Evolutionary conservation across 1,284 basidiomycete species (phyloP).

Genomic region (Leccinum solheimii): DNA sequence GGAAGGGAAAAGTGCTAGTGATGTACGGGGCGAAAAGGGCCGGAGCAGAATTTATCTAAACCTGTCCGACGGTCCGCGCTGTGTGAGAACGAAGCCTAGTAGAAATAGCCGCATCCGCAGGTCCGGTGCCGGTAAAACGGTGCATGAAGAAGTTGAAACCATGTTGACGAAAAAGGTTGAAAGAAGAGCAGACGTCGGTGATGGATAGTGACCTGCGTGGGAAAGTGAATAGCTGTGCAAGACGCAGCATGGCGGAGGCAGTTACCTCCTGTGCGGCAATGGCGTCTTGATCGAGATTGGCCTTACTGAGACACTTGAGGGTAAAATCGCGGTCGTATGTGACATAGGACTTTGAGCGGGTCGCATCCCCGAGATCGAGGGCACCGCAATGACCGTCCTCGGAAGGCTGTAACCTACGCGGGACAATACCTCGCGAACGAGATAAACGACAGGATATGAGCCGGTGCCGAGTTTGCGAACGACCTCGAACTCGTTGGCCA

Average conservation of each 20-base stretch:
- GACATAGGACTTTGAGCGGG: conserved; percentile 39
- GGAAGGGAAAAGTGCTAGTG: not conserved
- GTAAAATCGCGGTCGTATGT: conserved; percentile 88
- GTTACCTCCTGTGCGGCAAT: conserved; percentile 84
- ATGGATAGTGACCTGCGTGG: conserved; percentile 81
- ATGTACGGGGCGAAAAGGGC: not conserved
- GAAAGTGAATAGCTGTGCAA: conserved; percentile 12
- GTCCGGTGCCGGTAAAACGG: conserved; percentile 78
- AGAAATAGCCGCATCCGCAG: too few relatives aligned
- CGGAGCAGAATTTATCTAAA: not conserved
- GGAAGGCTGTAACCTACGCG: conserved; percentile 48
- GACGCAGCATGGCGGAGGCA: conserved; percentile 16
- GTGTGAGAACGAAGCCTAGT: too few relatives aligned
- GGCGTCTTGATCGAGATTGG: conserved; percentile 84
- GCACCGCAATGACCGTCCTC: conserved; percentile 63
- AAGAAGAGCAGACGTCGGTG: conserved; percentile 80
- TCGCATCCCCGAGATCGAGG: conserved; percentile 58
- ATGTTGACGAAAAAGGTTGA: conserved; percentile 78
- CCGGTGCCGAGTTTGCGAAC: conserved; percentile 83
- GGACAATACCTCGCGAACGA: conserved; percentile 81
- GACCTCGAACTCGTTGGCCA: conserved; percentile 76
- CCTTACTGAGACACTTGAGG: conserved; percentile 94
- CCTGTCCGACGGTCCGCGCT: too few relatives aligned
- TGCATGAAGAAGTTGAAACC: conserved; percentile 86
- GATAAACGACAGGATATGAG: conserved; percentile 92